Percentiles rank a stretch among this genome's conserved stretches.
These are phyloP conservation scores for Achaetomium macrosporum DNA, from an alignment of 2,329 filamentous ascomycete genomes.

Conservation along the genomic window DNA sequence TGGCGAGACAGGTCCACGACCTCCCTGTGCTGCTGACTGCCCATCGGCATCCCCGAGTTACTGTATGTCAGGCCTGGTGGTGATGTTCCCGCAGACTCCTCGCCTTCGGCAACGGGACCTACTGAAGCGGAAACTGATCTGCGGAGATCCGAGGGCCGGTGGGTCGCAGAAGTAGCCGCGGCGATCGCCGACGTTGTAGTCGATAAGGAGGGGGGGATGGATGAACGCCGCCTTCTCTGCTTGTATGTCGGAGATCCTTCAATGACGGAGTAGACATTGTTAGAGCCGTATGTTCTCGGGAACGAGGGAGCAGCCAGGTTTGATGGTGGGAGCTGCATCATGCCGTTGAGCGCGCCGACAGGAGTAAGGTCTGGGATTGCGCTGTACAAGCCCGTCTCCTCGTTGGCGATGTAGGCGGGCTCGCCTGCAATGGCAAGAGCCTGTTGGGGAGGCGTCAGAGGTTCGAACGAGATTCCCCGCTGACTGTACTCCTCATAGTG, in stretches of 20 bases:
- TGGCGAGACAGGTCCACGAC: slow-evolving; percentile 79
- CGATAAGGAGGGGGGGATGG: slow-evolving; percentile 73
- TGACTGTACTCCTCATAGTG: slow-evolving; percentile 98
- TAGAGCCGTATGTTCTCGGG: slow-evolving; percentile 62
- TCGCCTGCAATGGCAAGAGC: slow-evolving; percentile 74
- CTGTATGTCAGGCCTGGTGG: slow-evolving; percentile 70
- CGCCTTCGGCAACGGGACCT: slow-evolving; percentile 71
- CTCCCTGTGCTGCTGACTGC: slow-evolving; percentile 67
- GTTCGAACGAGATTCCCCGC: slow-evolving; percentile 92
- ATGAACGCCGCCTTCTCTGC: slow-evolving; percentile 88
- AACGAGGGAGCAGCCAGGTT: slow-evolving; percentile 78
- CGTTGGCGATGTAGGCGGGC: slow-evolving; percentile 95
- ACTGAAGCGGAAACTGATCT: slow-evolving; percentile 87
- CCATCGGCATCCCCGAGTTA: slow-evolving; percentile 59
- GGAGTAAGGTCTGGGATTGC: slow-evolving; percentile 78
- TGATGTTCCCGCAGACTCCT: slow-evolving; percentile 73
- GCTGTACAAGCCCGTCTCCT: slow-evolving; percentile 93
- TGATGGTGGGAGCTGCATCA: slow-evolving; percentile 85
- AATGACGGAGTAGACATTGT: slow-evolving; percentile 90
- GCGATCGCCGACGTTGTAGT: slow-evolving; percentile 62
- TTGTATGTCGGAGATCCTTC: slow-evolving; percentile 99
- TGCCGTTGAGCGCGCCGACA: slow-evolving; percentile 71
- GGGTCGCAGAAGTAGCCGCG: slow-evolving; percentile 43
- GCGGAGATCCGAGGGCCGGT: slow-evolving; percentile 84
- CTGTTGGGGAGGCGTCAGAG: slow-evolving; percentile 92